Evolutionary conservation across 208 protist species (phyloP), one percentile per base, ranked within the genome.

Genomic region (Acanthamoeba culbertsoni): DNA sequence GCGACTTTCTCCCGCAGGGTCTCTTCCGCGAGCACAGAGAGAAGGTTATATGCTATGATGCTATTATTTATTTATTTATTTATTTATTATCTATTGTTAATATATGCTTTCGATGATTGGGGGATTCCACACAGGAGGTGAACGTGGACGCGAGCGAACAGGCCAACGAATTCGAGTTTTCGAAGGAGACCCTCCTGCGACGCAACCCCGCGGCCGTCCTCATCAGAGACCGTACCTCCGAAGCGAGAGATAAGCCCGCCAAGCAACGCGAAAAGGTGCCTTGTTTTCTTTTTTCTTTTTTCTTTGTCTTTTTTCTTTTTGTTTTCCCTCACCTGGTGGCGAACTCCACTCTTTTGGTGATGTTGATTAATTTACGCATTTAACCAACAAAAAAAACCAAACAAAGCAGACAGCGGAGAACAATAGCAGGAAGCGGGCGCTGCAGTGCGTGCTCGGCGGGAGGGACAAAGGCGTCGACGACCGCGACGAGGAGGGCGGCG

Each of bases 11-110:
- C 6, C 79, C 79, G 23, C 28, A 88, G 51, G 79, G 79, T 23
- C 79, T 88, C 16, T 88, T 88, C 53, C 79, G 45, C 51, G 79
- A 88, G 37, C 33, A 53, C 75, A 86, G 37, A 86, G 75, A 86
- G 28, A 18, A 31, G 37, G 75, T 86, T n/a, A n/a, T n/a, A n/a
- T n/a, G n/a, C n/a, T n/a, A n/a, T n/a, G n/a, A 35, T 20, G n/a
- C 63, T 8, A 10, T n/a, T 73, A 14, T 26, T 3, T n/a, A 14
- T n/a, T 62, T 62, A 2, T 37, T 33, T 3, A 12, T 73, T n/a
- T 2, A 8, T 12, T n/a, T 7, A 12, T 8, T n/a, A 33, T n/a
- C 14, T 37, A 10, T n/a, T n/a, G 8, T 8, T 31, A n/a, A n/a
- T 33, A 6, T 8, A 31, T n/a, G 59, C 18, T 8, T 8, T 55